Evolutionary conservation across 2,329 filamentous ascomycete genomes (phyloP).

Genomic region (Chaetoscypha palmicola): DNA sequence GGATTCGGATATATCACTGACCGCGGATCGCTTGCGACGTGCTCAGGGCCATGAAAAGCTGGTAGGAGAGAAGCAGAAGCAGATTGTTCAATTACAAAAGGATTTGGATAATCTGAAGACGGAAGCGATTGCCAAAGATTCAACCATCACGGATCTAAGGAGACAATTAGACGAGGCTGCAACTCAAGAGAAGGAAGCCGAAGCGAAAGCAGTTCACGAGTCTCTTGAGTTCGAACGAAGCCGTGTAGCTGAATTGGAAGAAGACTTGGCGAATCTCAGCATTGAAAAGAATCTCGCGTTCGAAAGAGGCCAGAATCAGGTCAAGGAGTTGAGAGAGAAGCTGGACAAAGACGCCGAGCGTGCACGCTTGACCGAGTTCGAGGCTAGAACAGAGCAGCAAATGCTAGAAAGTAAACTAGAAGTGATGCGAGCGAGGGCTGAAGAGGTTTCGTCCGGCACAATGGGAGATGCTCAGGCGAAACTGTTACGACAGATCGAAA

Average conservation of each 20-base stretch:
- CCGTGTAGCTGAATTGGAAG: slow-evolving; percentile 48
- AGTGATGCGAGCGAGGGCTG: slow-evolving; percentile 72
- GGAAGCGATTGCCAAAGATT: slow-evolving; percentile 57
- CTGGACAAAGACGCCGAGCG: slow-evolving; percentile 66
- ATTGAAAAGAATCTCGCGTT: slow-evolving; percentile 71
- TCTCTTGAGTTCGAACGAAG: slow-evolving; percentile 60
- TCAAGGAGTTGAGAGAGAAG: slow-evolving; percentile 66
- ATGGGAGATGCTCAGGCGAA: slow-evolving; percentile 82
- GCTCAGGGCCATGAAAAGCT: slow-evolving; percentile 50
- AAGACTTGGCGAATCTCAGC: slow-evolving; percentile 55
- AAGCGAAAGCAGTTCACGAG: slow-evolving; percentile 59
- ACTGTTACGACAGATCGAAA: slow-evolving; percentile 87
- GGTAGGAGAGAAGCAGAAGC: slow-evolving; percentile 46
- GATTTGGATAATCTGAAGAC: slow-evolving; percentile 55
- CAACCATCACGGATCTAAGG: slow-evolving; percentile 61
- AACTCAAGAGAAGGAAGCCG: slow-evolving; percentile 58
- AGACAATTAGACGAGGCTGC: slow-evolving; percentile 61
- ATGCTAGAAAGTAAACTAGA: slow-evolving; percentile 86
- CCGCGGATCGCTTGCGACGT: slow-evolving; percentile 43
- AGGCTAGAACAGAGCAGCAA: slow-evolving; percentile 70
- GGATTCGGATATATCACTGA: slow-evolving; percentile 40
- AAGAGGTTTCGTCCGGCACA: slow-evolving; percentile 80
- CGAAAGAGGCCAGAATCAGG: slow-evolving; percentile 63
- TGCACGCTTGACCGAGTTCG: slow-evolving; percentile 60
- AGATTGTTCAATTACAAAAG: slow-evolving; percentile 43